Evolutionary conservation across 1,284 basidiomycete species (phyloP).

Genomic region (Gomphus sp.): DNA sequence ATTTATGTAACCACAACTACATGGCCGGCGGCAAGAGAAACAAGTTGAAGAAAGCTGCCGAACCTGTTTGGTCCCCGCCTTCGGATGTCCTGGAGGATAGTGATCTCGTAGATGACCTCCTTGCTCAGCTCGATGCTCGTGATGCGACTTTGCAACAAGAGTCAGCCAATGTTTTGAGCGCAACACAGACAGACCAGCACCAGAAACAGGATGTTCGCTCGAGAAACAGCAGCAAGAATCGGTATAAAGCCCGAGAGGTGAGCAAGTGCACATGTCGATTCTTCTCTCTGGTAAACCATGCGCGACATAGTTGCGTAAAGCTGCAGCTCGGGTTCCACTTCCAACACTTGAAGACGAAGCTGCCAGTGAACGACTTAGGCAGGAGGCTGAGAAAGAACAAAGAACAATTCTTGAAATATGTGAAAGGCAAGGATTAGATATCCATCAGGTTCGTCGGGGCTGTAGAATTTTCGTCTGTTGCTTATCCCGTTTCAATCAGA

Average conservation of each 20-base stretch:
- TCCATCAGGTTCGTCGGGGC: conserved; percentile 53
- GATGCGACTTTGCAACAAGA: conserved; percentile 41
- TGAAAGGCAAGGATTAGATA: conserved; percentile 53
- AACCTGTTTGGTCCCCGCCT: conserved; percentile 21
- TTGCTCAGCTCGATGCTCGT: conserved; percentile 61
- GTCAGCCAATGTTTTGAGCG: conserved; percentile 39
- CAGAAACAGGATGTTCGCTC: conserved; percentile 28
- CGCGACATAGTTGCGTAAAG: conserved; percentile 64
- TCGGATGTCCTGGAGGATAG: conserved; percentile 34
- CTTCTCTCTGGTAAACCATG: conserved; percentile 7
- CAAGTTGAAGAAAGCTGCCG: conserved; percentile 41
- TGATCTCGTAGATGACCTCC: conserved; percentile 59
- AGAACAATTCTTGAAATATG: conserved; percentile 61
- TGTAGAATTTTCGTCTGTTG: not conserved
- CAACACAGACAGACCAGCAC: conserved; percentile 34
- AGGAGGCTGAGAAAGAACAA: conserved; percentile 67
- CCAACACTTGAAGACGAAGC: conserved; percentile 52
- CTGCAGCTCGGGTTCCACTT: conserved; percentile 55
- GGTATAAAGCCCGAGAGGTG: conserved; percentile 77
- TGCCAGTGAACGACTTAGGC: conserved; percentile 54
- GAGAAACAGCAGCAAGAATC: conserved; percentile 61
- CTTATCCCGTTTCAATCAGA: conserved; percentile 34
- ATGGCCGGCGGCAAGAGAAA: conserved; percentile 38
- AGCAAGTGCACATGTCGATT: conserved; percentile 15
- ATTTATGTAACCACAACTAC: not conserved